phyloP scores from a whole-genome alignment of 495 filamentous ascomycete species.

The Penicillium silybi region DNA sequence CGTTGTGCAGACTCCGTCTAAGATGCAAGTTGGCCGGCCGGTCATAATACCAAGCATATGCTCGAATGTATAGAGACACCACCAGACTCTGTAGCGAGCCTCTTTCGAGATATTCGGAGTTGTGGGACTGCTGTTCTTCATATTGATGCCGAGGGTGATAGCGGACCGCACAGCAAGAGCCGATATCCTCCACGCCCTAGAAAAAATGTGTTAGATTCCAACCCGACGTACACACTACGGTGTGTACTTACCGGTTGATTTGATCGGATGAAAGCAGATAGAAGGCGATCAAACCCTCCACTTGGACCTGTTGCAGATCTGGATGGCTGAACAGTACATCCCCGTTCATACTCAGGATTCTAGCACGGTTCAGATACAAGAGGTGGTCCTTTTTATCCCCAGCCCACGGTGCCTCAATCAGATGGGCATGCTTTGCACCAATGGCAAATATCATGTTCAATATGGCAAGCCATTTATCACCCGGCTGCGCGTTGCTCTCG shows the following conservation, averaged over 20 bases:
- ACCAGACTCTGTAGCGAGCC: conserved; percentile 61
- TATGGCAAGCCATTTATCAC: conserved; percentile 57
- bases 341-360: conserved; percentile 16
- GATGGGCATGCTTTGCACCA: conserved; percentile 52
- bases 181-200: conserved; percentile 60
- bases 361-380: conserved; percentile 15
- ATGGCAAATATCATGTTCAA: conserved; percentile 68
- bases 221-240: neutral
- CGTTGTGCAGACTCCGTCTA: conserved; percentile 54
- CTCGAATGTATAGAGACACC: conserved; percentile 60
- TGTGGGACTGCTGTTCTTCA: conserved; percentile 53
- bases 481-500: conserved; percentile 37
- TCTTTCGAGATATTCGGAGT: conserved; percentile 56
- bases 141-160: conserved; percentile 58
- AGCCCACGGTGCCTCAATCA: conserved; percentile 49
- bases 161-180: conserved; percentile 60
- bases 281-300: conserved; percentile 46
- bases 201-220: neutral
- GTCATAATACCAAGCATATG: conserved; percentile 59
- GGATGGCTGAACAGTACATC: conserved; percentile 39
- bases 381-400: conserved; percentile 52
- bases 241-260: conserved; percentile 45
- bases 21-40: conserved; percentile 59
- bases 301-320: conserved; percentile 50
- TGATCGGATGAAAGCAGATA: conserved; percentile 53